A percentile compares a stretch with the other conserved stretches of the same genome.
phyloP scores from a whole-genome alignment of 2,329 filamentous ascomycete species.

The Diaporthe capsici region DNA sequence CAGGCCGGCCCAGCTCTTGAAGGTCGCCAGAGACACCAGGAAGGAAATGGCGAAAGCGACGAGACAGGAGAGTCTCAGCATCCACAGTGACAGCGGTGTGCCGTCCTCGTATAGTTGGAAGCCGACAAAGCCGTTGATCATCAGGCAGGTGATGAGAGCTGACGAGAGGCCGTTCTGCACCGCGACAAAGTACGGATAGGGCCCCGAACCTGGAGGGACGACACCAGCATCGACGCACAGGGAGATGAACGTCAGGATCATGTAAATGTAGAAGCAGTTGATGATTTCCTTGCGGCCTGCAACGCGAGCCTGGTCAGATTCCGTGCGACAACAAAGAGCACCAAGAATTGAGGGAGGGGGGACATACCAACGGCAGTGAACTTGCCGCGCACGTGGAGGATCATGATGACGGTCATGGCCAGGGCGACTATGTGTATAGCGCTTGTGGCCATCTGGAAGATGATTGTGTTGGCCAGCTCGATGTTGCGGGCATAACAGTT shows the following conservation, averaged over 20 bases:
- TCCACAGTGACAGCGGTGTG: conserved; percentile 93
- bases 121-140: conserved; percentile 98
- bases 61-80: conserved; percentile 83
- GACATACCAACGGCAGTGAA: conserved; percentile 94
- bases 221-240: conserved; percentile 94
- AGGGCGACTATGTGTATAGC: conserved; percentile 94
- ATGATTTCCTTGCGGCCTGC: conserved; percentile 77
- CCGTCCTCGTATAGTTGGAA: conserved; percentile 99
- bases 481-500: conserved; percentile 95
- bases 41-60: conserved; percentile 90
- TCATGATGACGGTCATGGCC: conserved; percentile 96
- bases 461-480: conserved; percentile 97
- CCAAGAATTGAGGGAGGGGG: not conserved
- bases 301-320: conserved; percentile 38
- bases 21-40: conserved; percentile 89
- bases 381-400: conserved; percentile 95
- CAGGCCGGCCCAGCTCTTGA: conserved; percentile 91
- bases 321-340: not conserved
- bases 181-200: conserved; percentile 93
- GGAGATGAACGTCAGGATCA: conserved; percentile 89
- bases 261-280: conserved; percentile 97
- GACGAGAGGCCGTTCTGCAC: conserved; percentile 88
- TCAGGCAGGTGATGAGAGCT: conserved; percentile 86
- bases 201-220: conserved; percentile 82
- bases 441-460: conserved; percentile 92